Conservation (phyloP, 306 rosid genomes). For the Geum urbanum region DNA sequence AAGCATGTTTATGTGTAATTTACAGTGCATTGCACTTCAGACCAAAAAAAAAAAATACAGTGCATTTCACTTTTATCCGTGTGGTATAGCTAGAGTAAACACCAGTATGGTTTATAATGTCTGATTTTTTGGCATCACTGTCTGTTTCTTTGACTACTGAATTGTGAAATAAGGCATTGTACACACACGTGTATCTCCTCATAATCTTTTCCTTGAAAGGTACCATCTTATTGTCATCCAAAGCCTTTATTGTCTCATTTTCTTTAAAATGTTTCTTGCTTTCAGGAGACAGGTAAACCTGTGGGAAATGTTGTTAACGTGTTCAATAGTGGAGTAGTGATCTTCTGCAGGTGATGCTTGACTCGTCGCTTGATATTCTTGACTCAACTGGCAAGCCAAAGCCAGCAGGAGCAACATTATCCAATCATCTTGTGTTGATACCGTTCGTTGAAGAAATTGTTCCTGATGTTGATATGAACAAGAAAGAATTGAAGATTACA, state of each 20-base stretch:
- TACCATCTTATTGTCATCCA: neutral
- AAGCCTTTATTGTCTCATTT: constrained; percentile 12
- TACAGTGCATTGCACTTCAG: no score
- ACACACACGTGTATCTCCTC: neutral
- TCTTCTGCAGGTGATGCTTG: constrained; percentile 69
- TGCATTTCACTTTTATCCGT: constrained; percentile 3
- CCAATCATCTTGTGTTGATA: constrained; percentile 68
- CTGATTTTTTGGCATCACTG: neutral
- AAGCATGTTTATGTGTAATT: neutral
- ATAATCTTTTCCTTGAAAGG: neutral
- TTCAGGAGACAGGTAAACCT: constrained; percentile 68
- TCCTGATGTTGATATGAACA: constrained; percentile 69
- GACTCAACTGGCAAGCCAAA: constrained; percentile 54
- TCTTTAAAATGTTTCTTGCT: constrained; percentile 29
- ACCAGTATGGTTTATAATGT: neutral
- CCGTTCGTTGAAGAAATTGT: constrained; percentile 96
- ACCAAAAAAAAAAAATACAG: no score
- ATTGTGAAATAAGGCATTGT: neutral
- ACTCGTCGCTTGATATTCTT: constrained; percentile 53
- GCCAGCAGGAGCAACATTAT: constrained; percentile 42
- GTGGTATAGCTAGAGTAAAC: neutral
- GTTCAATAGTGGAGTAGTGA: constrained; percentile 78
- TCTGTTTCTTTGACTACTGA: neutral
- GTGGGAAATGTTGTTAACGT: constrained; percentile 72
- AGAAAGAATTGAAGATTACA: constrained; percentile 70